A percentile compares a stretch with the other conserved stretches of the same genome.
Conservation (phyloP, 306 rosid species). For the Cucurbita pepo region DNA sequence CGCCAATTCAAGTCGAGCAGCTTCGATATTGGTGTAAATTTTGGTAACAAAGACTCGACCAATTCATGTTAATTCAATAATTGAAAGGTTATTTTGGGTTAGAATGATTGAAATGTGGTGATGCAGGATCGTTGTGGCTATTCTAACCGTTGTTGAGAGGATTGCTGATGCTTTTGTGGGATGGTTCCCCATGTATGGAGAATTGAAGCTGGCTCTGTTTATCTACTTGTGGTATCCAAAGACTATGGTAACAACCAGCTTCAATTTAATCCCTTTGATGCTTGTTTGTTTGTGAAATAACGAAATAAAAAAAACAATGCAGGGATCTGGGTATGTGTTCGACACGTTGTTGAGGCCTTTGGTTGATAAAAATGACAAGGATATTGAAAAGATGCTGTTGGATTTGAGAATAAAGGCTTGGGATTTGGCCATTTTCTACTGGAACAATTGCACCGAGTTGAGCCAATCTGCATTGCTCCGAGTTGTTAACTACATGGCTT, state of each 20-base stretch:
- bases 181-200: slow-evolving; percentile 89
- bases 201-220: slow-evolving; percentile 44
- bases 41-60: slow-evolving; percentile 10
- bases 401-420: slow-evolving; percentile 50
- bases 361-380: slow-evolving; percentile 37
- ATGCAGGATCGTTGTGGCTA: slow-evolving; percentile 48
- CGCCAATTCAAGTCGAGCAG: slow-evolving; percentile 40
- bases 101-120: background rate
- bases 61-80: background rate
- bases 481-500: background rate
- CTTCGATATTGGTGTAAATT: slow-evolving; percentile 92
- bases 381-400: slow-evolving; percentile 37
- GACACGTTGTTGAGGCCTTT: slow-evolving; percentile 40
- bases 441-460: slow-evolving; percentile 38
- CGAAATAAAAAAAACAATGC: background rate
- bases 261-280: too few relatives aligned
- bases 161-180: slow-evolving; percentile 42
- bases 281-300: too few relatives aligned
- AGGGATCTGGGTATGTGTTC: slow-evolving; percentile 54
- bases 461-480: slow-evolving; percentile 51
- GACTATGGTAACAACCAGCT: slow-evolving; percentile 24
- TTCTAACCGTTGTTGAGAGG: slow-evolving; percentile 49
- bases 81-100: background rate
- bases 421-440: slow-evolving; percentile 40
- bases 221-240: slow-evolving; percentile 77